Conservation (phyloP, 2,329 filamentous ascomycete species). For the Colletotrichum zoysiae region DNA sequence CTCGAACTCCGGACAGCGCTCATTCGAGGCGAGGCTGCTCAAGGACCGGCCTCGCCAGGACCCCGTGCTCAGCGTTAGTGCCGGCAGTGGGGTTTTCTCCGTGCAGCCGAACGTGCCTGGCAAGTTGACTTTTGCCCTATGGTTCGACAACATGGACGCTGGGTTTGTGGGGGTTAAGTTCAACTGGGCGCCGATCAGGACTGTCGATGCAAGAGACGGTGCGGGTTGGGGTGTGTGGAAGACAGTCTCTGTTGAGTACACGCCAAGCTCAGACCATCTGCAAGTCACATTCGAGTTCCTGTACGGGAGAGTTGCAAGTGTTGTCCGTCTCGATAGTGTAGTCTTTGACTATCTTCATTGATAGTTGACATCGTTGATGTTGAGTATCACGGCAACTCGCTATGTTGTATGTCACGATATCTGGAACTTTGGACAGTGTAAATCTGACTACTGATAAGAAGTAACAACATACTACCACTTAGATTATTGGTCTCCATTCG, state of each 20-base stretch:
- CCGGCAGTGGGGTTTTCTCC: not conserved
- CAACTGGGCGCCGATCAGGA: constrained; percentile 7
- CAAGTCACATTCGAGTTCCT: constrained; percentile 17
- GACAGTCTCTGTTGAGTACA: constrained; percentile 16
- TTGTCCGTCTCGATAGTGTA: constrained; percentile 11
- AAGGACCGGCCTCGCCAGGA: constrained; percentile 4
- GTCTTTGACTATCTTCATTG: constrained; percentile 1
- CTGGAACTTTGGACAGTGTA: not conserved
- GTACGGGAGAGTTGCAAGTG: constrained; percentile 14
- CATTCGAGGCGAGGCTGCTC: constrained; percentile 15
- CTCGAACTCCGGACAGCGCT: constrained; percentile 1
- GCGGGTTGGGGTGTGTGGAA: constrained; percentile 32
- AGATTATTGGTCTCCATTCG: too few relatives aligned
- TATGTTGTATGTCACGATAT: not conserved
- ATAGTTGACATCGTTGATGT: too few relatives aligned
- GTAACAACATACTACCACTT: accelerated
- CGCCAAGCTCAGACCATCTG: not conserved
- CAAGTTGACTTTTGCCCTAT: constrained; percentile 12
- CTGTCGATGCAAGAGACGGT: constrained; percentile 15
- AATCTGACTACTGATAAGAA: too few relatives aligned
- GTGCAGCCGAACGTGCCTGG: constrained; percentile 18
- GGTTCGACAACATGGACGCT: constrained; percentile 23
- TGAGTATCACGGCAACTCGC: not conserved
- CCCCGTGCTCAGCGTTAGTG: not conserved
- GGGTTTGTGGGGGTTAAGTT: constrained; percentile 21